Conservation (phyloP, 2,329 filamentous ascomycete genomes). For the Epichloe elymi region DNA sequence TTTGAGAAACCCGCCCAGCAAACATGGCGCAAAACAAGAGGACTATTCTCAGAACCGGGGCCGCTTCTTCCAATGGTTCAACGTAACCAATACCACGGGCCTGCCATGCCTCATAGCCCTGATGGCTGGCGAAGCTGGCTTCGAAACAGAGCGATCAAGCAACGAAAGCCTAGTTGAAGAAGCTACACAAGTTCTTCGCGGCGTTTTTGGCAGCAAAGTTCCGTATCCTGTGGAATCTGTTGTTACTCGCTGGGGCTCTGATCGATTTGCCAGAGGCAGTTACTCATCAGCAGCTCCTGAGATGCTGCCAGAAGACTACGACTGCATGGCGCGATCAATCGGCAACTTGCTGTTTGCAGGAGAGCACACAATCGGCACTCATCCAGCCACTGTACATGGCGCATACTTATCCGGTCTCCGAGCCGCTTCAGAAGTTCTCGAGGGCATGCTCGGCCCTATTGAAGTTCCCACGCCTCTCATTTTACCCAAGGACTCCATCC, state of each 20-base stretch:
- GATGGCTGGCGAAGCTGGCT: conserved; percentile 91
- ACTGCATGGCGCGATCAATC: conserved; percentile 71
- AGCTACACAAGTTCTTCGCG: conserved; percentile 64
- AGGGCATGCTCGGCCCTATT: conserved; percentile 70
- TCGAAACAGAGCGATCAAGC: conserved; percentile 66
- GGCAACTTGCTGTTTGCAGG: conserved; percentile 91
- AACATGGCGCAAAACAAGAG: conserved; percentile 59
- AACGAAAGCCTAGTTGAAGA: conserved; percentile 69
- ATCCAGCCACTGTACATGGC: conserved; percentile 93
- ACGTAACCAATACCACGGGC: conserved; percentile 80
- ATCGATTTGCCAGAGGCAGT: conserved; percentile 82
- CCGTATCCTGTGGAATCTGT: conserved; percentile 74
- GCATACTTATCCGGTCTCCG: conserved; percentile 89
- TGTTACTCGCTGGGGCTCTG: conserved; percentile 83
- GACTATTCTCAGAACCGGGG: conserved; percentile 71
- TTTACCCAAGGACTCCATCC: conserved; percentile 42
- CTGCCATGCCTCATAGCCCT: conserved; percentile 78
- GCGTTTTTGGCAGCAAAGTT: conserved; percentile 59
- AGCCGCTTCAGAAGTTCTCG: conserved; percentile 74
- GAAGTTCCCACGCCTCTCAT: conserved; percentile 64
- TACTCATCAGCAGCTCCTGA: conserved; percentile 86
- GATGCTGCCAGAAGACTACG: conserved; percentile 79
- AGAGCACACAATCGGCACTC: conserved; percentile 89
- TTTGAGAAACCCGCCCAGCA: conserved; percentile 57
- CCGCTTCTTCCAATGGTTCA: conserved; percentile 98